Evolutionary conservation across 2,329 filamentous ascomycete genomes (phyloP).

Genomic region (Exophiala viscosa): DNA sequence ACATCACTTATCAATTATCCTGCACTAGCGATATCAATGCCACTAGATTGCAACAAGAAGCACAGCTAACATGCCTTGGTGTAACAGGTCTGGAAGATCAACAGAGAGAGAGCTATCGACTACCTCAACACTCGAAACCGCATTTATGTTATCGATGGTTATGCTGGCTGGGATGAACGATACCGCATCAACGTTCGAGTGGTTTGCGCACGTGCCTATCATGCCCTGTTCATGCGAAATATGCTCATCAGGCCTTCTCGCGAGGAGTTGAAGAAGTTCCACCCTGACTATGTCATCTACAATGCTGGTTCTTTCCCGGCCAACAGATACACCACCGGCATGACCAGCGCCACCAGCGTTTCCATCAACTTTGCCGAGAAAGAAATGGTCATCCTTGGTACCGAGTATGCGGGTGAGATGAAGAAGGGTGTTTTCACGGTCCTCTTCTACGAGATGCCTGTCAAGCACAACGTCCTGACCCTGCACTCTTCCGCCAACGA

Average conservation of each 20-base stretch:
- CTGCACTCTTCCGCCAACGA: constrained; percentile 98
- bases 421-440: constrained; percentile 99
- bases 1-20: background rate
- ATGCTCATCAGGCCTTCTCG: constrained; percentile 94
- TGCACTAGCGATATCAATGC: background rate
- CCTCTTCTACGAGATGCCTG: constrained; percentile 99
- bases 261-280: constrained; percentile 94
- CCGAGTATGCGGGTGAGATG: constrained; percentile 96
- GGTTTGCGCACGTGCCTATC: constrained; percentile 97
- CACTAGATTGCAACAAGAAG: constrained; percentile 6
- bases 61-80: constrained; percentile 12
- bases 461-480: constrained; percentile 98
- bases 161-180: constrained; percentile 96
- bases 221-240: constrained; percentile 99
- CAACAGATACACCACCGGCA: constrained; percentile 95
- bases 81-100: constrained; percentile 93
- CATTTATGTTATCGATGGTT: constrained; percentile 98
- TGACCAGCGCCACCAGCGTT: constrained; percentile 97
- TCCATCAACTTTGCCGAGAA: constrained; percentile 99
- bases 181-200: constrained; percentile 97
- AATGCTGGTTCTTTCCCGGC: constrained; percentile 98
- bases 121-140: constrained; percentile 98
- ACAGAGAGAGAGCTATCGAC: constrained; percentile 96
- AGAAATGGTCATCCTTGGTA: constrained; percentile 99
- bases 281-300: constrained; percentile 99